Evolutionary conservation across 495 filamentous ascomycete species (phyloP).

Genomic region (Penicillium coffeae): DNA sequence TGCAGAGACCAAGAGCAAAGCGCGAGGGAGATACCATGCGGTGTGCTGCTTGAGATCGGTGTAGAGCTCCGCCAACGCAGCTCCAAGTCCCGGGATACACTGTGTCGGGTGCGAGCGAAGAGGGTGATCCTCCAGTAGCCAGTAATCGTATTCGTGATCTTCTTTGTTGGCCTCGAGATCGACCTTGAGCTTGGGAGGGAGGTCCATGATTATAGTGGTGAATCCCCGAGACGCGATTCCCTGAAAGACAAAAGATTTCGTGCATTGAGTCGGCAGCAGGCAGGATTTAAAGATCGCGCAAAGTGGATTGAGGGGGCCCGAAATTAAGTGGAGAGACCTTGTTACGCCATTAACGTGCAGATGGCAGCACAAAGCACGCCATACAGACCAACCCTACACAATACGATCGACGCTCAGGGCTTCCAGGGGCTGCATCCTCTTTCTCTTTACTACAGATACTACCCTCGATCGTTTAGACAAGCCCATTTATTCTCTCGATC

Average conservation of each 20-base stretch:
- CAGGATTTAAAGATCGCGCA: too few species aligned
- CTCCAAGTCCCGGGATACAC: slow-evolving; percentile 27
- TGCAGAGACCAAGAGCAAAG: slow-evolving; percentile 27
- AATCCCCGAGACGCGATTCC: not conserved
- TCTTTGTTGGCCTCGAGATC: slow-evolving; percentile 7
- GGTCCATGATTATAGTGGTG: not conserved
- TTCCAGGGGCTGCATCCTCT: too few species aligned
- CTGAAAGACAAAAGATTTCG: not conserved
- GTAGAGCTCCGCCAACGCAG: slow-evolving; percentile 15
- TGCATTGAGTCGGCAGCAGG: too few species aligned
- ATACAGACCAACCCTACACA: too few species aligned
- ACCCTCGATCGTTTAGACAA: too few species aligned
- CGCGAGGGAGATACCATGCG: slow-evolving; percentile 21
- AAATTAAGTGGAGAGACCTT: too few species aligned
- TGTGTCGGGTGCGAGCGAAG: slow-evolving; percentile 37
- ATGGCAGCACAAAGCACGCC: too few species aligned
- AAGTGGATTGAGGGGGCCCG: too few species aligned
- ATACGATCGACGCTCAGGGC: too few species aligned
- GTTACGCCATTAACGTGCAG: too few species aligned
- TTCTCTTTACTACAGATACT: too few species aligned
- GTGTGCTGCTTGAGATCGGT: slow-evolving; percentile 12
- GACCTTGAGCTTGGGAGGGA: slow-evolving; percentile 1
- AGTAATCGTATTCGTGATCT: slow-evolving; percentile 30
- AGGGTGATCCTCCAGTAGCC: slow-evolving; percentile 39
- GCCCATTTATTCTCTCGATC: too few species aligned